phyloP scores from a whole-genome alignment of 495 filamentous ascomycete species.

The Penicillium desertorum region DNA sequence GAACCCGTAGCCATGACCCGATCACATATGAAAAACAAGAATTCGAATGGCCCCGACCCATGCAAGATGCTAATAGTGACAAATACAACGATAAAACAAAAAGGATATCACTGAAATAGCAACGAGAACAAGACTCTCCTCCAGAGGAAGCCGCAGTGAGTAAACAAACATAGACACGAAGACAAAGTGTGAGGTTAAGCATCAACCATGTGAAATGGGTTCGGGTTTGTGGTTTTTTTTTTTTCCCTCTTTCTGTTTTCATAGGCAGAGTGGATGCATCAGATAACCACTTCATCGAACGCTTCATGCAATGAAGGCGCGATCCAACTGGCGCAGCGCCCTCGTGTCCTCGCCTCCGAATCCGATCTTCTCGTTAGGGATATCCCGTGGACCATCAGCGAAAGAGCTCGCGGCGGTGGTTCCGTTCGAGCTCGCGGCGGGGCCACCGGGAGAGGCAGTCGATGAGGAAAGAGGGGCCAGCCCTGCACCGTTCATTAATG shows the following conservation, averaged over 20 bases:
- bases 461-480: slow-evolving; percentile 40
- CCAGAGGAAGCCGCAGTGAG: neutral
- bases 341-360: slow-evolving; percentile 64
- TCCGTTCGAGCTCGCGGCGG: slow-evolving; percentile 16
- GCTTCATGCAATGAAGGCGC: slow-evolving; percentile 41
- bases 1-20: slow-evolving; percentile 7
- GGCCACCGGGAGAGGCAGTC: slow-evolving; percentile 22
- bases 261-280: too few species aligned
- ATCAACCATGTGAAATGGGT: neutral
- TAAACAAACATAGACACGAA: slow-evolving; percentile 6
- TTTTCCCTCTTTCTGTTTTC: neutral
- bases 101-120: slow-evolving; percentile 6
- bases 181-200: neutral
- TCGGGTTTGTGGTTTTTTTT: too few species aligned
- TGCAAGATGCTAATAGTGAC: slow-evolving; percentile 16
- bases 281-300: neutral
- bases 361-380: slow-evolving; percentile 62
- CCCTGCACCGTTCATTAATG: slow-evolving; percentile 52
- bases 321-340: slow-evolving; percentile 64
- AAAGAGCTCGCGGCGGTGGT: slow-evolving; percentile 18
- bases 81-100: slow-evolving; percentile 4
- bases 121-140: neutral
- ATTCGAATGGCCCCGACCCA: slow-evolving; percentile 9
- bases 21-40: neutral
- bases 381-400: slow-evolving; percentile 57